These are phyloP conservation scores for Sarocladium strictum DNA, from an alignment of 2,329 filamentous ascomycete genomes.

Conservation along the genomic window DNA sequence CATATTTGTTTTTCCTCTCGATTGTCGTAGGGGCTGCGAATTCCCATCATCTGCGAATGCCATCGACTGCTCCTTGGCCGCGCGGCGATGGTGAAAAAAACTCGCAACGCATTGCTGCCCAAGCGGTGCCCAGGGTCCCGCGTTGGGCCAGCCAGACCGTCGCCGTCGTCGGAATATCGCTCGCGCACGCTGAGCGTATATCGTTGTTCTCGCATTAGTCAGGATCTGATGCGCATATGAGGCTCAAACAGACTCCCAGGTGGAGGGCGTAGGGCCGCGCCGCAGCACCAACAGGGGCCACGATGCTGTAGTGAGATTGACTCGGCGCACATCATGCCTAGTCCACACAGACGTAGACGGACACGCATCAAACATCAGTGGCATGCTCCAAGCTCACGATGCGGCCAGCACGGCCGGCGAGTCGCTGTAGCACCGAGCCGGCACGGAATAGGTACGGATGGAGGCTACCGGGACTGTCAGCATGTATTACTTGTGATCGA, in stretches of 20 bases:
- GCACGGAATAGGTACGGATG: not conserved
- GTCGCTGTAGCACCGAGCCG: not conserved
- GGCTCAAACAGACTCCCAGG: not conserved
- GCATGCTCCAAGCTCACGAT: too few relatives aligned
- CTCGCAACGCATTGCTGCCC: slow-evolving; percentile 7
- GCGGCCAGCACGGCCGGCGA: too few relatives aligned
- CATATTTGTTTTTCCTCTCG: not conserved
- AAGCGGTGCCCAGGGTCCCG: slow-evolving; percentile 5
- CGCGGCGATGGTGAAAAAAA: not conserved
- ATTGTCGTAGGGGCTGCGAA: not conserved
- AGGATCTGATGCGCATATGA: slow-evolving; percentile 2
- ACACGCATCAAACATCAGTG: too few relatives aligned
- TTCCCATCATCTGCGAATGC: not conserved
- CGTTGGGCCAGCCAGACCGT: not conserved
- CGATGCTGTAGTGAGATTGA: not conserved
- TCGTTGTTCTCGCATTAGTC: not conserved
- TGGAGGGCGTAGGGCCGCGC: not conserved
- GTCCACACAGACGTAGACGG: too few relatives aligned
- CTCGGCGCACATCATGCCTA: not conserved
- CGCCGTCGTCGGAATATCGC: not conserved
- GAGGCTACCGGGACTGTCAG: not conserved
- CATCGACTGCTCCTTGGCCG: not conserved
- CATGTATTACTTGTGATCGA: not conserved
- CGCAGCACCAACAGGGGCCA: not conserved
- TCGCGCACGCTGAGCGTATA: not conserved